Evolutionary conservation across 768 basidiomycete genomes (phyloP).

Genomic region (Termitomyces sp.): DNA sequence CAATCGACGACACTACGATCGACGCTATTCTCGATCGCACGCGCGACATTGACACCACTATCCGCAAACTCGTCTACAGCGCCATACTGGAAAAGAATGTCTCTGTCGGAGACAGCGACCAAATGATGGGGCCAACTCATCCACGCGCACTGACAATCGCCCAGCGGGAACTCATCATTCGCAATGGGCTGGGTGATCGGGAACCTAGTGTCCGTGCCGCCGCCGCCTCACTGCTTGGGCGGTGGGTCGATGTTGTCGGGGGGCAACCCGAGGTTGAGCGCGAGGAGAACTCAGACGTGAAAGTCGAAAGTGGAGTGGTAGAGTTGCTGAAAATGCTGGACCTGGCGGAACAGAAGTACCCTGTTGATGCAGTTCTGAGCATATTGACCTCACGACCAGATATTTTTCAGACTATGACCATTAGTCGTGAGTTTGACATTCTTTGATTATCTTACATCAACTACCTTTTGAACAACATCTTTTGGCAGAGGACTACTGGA

Average conservation of each 20-base stretch:
- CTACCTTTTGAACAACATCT: neutral
- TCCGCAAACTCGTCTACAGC: conserved; percentile 72
- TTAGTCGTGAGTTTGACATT: conserved; percentile 47
- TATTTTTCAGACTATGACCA: conserved; percentile 61
- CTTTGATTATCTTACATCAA: neutral
- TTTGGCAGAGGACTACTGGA: conserved; percentile 65
- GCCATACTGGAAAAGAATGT: conserved; percentile 44
- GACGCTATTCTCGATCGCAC: conserved; percentile 67
- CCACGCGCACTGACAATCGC: conserved; percentile 59
- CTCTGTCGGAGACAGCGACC: conserved; percentile 14
- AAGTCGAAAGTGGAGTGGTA: conserved; percentile 18
- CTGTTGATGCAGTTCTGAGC: conserved; percentile 69
- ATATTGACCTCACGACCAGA: conserved; percentile 64
- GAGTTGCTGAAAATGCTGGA: conserved; percentile 42
- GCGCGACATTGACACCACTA: conserved; percentile 69
- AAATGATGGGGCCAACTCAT: conserved; percentile 53
- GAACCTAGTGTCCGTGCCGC: conserved; percentile 68
- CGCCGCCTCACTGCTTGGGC: conserved; percentile 62
- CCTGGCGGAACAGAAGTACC: conserved; percentile 44
- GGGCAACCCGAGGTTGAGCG: conserved; percentile 26
- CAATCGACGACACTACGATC: conserved; percentile 48
- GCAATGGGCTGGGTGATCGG: conserved; percentile 82
- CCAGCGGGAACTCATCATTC: conserved; percentile 74
- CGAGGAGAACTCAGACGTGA: conserved; percentile 16
- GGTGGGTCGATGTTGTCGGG: conserved; percentile 67